Conservation (phyloP, 2,329 filamentous ascomycete species). For the Fusarium oxysporum region DNA sequence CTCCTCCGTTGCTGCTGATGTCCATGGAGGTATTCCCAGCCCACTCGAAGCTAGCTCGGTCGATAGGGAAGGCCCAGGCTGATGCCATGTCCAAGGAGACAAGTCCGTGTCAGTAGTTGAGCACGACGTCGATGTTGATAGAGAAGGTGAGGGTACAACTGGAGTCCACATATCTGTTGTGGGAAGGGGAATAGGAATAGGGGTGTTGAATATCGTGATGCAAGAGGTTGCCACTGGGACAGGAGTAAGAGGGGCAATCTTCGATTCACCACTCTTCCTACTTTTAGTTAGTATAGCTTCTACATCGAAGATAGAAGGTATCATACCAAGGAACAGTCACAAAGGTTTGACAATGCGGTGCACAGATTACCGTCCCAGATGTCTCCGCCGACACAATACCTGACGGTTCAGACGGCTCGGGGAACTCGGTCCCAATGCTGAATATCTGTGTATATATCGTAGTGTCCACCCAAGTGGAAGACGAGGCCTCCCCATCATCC, state of each 20-base stretch:
- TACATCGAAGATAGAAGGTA: neutral
- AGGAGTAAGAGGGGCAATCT: constrained; percentile 5
- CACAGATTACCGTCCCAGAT: constrained; percentile 37
- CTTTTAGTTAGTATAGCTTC: constrained; percentile 1
- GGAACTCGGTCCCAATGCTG: neutral
- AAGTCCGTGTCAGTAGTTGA: neutral
- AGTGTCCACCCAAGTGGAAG: neutral
- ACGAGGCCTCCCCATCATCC: neutral
- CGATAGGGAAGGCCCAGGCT: constrained; percentile 1
- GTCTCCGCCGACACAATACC: neutral
- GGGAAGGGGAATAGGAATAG: constrained; percentile 2
- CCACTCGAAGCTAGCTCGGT: constrained; percentile 14
- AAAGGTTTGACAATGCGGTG: constrained; percentile 38
- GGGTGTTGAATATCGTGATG: constrained; percentile 32
- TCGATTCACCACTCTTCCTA: constrained; percentile 27
- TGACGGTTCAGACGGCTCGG: neutral
- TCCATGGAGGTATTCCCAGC: constrained; percentile 7
- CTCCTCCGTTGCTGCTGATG: constrained; percentile 3
- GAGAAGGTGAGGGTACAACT: neutral
- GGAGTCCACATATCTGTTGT: constrained; percentile 2
- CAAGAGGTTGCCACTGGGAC: constrained; percentile 33
- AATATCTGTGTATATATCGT: neutral
- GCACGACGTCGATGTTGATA: constrained; percentile 8
- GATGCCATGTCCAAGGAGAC: constrained; percentile 18
- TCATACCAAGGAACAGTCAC: constrained; percentile 37